Base-by-base conservation (phyloP, 2,329 filamentous ascomycete species). In the Fusarium graminum region DNA sequence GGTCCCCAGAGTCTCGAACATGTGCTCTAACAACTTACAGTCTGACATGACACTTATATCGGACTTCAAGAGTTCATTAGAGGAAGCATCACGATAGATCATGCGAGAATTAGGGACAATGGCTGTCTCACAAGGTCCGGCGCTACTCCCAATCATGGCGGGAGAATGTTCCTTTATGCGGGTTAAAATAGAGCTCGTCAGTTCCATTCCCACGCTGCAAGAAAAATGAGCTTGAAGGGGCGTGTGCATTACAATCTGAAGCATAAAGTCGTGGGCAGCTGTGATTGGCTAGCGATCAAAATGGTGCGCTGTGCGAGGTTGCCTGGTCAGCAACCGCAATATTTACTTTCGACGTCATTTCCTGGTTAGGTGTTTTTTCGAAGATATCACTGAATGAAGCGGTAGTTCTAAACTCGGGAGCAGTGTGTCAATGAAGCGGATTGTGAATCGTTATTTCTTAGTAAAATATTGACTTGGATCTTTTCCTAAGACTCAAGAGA, bases 271-370 rank as follows among this genome's bases (percentile, higher is more conserved):
- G 55, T 71, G 63, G 57, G 47, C 32, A 8, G 36, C 26, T 38
- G 16, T 51, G 13, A 73, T 73, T 73, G 71, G 71, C 6, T 19
- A 6, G 28, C 9, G 30, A 29, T 26, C 25, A 32, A 52, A 25
- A 39, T 46, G 53, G 55, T n/a, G 26, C 41, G 34, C 51, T 25
- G 22, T 41, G 34, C 22, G 26, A 19, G 38, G 75, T 76, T 76
- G 75, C 63, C 64, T 25, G 65, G 74, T 54, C 63, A 69, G 62
- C 59, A 4, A 13, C 8, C 4, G 9, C 28, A 13, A 28, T 76
- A 36, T 75, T 78, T 77, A 77, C 74, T 72, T 69, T 32, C 66
- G 73, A 77, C 74, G 76, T 77, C 75, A 78, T 62, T 45, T 42
- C 22, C 4, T 22, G 22, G 4, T 9, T 34, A n/a, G 45, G 22